These are phyloP conservation scores for Blattamonas nauphoetae DNA, from an alignment of 78 protist species.

Conservation along the genomic window DNA sequence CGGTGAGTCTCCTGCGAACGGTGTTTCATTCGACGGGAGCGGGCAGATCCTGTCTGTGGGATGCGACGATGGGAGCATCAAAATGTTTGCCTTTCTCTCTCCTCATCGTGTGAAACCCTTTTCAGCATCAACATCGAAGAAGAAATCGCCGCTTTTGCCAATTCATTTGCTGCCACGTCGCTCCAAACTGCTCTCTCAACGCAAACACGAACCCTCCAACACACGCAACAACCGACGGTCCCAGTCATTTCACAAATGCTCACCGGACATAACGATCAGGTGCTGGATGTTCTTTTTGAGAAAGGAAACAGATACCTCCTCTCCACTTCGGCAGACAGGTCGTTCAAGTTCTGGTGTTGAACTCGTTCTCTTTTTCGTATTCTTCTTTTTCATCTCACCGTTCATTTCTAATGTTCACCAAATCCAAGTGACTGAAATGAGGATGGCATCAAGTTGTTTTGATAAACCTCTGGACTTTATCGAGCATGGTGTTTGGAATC, in stretches of 20 bases:
- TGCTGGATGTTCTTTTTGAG: background rate
- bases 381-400: too few species aligned
- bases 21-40: slow-evolving; percentile 2
- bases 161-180: background rate
- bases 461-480: too few species aligned
- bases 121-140: background rate
- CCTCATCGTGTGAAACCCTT: background rate
- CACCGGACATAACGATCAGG: background rate
- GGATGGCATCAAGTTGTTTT: too few species aligned
- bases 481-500: too few species aligned
- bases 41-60: background rate
- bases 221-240: too few species aligned
- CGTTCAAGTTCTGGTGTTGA: background rate
- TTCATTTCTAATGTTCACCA: too few species aligned
- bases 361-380: too few species aligned
- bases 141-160: background rate
- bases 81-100: background rate
- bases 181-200: background rate
- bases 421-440: too few species aligned
- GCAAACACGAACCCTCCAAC: too few species aligned
- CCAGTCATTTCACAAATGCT: background rate
- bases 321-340: background rate
- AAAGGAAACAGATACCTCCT: background rate
- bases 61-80: slow-evolving; percentile 1
- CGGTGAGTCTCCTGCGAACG: background rate